A percentile compares a stretch with the other conserved stretches of the same genome.
phyloP scores from a whole-genome alignment of 2,329 filamentous ascomycete species.

The Cladorrhinum sp. region DNA sequence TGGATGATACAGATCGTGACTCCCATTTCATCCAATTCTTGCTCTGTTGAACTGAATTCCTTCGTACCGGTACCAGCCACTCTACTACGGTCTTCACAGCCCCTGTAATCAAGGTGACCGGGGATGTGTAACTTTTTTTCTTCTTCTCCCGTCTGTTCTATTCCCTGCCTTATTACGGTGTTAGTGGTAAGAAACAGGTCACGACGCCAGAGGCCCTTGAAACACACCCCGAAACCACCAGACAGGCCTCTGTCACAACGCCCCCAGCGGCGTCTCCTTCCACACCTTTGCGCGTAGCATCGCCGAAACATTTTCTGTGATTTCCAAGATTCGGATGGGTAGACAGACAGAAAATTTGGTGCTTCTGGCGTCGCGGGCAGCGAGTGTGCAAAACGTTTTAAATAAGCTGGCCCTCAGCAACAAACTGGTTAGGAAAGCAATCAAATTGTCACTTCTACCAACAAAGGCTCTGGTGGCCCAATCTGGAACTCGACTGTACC shows the following conservation, averaged over 20 bases:
- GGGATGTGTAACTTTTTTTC: constrained; percentile 13
- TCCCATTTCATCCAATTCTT: not conserved
- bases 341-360: constrained; percentile 19
- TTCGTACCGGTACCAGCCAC: constrained; percentile 11
- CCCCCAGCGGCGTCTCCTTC: constrained; percentile 11
- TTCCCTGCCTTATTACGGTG: constrained; percentile 13
- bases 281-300: not conserved
- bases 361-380: constrained; percentile 19
- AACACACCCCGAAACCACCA: constrained; percentile 27
- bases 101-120: constrained; percentile 1
- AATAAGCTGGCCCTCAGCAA: constrained; percentile 22
- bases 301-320: not conserved
- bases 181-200: constrained; percentile 12
- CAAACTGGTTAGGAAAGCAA: constrained; percentile 16
- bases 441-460: constrained; percentile 23
- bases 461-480: constrained; percentile 28
- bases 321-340: constrained; percentile 18
- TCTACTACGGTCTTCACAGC: not conserved
- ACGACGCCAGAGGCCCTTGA: constrained; percentile 24
- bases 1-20: not conserved
- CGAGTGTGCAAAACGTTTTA: constrained; percentile 24
- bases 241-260: constrained; percentile 28
- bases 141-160: constrained; percentile 13
- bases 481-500: constrained; percentile 14
- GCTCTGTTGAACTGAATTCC: not conserved